Evolutionary conservation across 75 land plant genomes (phyloP), one percentile per base, ranked within the genome.

Genomic region (Cunninghamia lanceolata): DNA sequence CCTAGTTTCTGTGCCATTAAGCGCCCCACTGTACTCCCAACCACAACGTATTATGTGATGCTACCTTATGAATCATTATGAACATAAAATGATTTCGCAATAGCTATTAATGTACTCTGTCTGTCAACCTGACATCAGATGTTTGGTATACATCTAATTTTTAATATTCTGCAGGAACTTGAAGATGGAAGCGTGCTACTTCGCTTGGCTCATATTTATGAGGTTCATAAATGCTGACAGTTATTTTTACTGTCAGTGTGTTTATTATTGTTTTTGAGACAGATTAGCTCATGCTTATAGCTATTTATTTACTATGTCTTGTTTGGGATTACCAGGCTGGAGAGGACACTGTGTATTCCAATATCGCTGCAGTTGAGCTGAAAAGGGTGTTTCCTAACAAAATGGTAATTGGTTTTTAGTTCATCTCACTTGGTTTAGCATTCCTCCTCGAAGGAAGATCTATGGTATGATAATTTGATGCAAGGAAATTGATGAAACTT

Each of bases 191-290:
- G 85, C 56, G 89, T 89, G 21, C 92, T 94, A 9, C 86, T 94
- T 28, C 93, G 95, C 11, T 75, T 95, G 85, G 95, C 96, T 68
- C 96, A 95, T 89, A 85, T 95, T 5, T 95, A 88, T 87, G 95
- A 95, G 95, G 96, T 95, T 82, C 30, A 63, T 63, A 63, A 63
- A 63, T 25, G n/a, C n/a, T 63, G 14, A 63, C 68, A 5, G 3
- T 63, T 7, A 63, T 4, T 63, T 63, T 63, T 63, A 63, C 28
- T 25, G 68, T 63, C 25, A 21, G n/a, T 63, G 68, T 63, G 9
- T 28, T 63, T 63, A 63, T 25, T 63, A 63, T 8, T 63, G 68
- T 63, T 4, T 63, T 63, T 28, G 68, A 63, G 68, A 63, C n/a
- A 25, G 28, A 63, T 63, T 63, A 25, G 30, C n/a, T 25, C 68